These are phyloP conservation scores for Asterochloris sp. DNA, from an alignment of 139 green algal species.

Conservation along the genomic window DNA sequence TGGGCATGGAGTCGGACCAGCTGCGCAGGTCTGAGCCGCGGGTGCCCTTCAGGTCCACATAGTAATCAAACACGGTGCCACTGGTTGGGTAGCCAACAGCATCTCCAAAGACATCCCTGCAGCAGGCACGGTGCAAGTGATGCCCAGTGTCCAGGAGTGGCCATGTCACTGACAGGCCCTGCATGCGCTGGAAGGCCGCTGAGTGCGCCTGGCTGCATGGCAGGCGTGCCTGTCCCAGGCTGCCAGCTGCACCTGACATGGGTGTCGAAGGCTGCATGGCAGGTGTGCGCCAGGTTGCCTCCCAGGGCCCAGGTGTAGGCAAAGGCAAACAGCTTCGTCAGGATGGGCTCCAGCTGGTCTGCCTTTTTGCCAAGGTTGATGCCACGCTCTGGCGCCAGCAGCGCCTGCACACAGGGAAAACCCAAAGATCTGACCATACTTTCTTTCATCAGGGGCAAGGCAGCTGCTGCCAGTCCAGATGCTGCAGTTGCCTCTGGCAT, in stretches of 20 bases:
- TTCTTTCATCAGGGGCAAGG: too few relatives aligned
- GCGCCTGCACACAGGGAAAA: neutral
- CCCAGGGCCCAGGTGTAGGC: constrained; percentile 69
- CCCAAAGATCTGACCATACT: too few relatives aligned
- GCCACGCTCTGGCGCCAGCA: constrained; percentile 21
- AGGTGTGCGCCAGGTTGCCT: constrained; percentile 49
- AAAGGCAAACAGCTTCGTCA: constrained; percentile 58
- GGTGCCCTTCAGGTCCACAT: constrained; percentile 39
- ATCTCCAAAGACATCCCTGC: constrained; percentile 19
- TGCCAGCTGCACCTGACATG: constrained; percentile 30
- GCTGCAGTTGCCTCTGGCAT: too few relatives aligned
- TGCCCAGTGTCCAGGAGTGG: neutral
- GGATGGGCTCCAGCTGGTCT: constrained; percentile 4
- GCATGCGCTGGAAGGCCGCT: too few relatives aligned
- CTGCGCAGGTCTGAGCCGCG: constrained; percentile 25
- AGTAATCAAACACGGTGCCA: constrained; percentile 65
- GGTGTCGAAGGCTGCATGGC: constrained; percentile 55
- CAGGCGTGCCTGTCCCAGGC: neutral
- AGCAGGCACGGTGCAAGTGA: neutral
- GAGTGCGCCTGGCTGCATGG: too few relatives aligned
- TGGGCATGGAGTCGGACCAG: constrained; percentile 60
- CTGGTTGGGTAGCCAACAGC: neutral
- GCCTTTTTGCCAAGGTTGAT: neutral
- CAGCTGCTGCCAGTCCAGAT: too few relatives aligned
- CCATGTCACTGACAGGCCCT: too few relatives aligned